Percentiles rank a stretch among this genome's conserved stretches.
phyloP scores from a whole-genome alignment of 169 alveolate genomes.

The Plasmodium falciparum region DNA sequence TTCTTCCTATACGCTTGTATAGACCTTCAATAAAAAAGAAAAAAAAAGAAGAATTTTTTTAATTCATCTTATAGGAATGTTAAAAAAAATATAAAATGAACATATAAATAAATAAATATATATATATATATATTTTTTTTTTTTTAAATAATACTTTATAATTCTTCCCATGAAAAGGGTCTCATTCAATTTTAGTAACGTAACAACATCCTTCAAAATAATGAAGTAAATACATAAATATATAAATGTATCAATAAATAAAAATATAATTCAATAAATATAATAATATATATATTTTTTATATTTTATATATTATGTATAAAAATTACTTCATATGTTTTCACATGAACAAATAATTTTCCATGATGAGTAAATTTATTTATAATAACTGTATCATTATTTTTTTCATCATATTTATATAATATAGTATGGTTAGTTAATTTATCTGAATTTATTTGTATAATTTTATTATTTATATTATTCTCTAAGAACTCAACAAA shows the following conservation, averaged over 20 bases:
- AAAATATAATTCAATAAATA: slow-evolving; percentile 38
- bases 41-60: neutral
- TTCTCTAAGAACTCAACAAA: slow-evolving; percentile 65
- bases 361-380: slow-evolving; percentile 73
- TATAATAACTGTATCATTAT: slow-evolving; percentile 41
- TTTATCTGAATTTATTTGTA: slow-evolving; percentile 73
- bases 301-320: neutral
- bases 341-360: slow-evolving; percentile 74
- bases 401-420: slow-evolving; percentile 73
- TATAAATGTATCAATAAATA: neutral
- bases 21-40: slow-evolving; percentile 47
- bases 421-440: slow-evolving; percentile 58
- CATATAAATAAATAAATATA: neutral
- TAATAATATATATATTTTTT: slow-evolving; percentile 11
- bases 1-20: slow-evolving; percentile 70
- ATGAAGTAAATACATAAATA: too few relatives aligned
- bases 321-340: slow-evolving; percentile 72
- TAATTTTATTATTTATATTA: slow-evolving; percentile 34
- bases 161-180: slow-evolving; percentile 76
- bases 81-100: slow-evolving; percentile 3
- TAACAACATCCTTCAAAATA: slow-evolving; percentile 58
- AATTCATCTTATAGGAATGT: neutral
- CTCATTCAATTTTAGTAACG: slow-evolving; percentile 69
- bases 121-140: neutral
- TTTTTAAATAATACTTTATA: slow-evolving; percentile 31